These are phyloP conservation scores for Neopestalotiopsis rosae DNA, from an alignment of 2,329 filamentous ascomycete species.

Conservation along the genomic window DNA sequence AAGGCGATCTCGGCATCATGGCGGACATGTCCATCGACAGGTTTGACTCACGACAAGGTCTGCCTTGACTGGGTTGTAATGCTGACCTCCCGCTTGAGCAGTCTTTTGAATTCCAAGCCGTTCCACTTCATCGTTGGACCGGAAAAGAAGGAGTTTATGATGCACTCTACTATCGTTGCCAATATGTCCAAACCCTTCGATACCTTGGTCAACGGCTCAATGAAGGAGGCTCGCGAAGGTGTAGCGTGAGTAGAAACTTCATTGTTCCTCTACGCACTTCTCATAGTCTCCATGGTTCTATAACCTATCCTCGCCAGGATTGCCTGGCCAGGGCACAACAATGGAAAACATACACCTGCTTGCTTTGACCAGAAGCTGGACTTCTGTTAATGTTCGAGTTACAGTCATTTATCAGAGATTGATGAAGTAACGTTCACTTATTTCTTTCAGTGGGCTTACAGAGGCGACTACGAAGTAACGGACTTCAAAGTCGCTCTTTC, in stretches of 20 bases:
- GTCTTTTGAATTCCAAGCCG: slow-evolving; percentile 44
- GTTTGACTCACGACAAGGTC: no score
- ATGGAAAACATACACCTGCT: no score
- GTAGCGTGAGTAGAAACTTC: slow-evolving; percentile 22
- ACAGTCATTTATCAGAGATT: slow-evolving; percentile 46
- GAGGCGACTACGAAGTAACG: slow-evolving; percentile 46
- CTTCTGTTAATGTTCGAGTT: background rate
- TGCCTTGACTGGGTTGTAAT: background rate
- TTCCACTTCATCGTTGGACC: slow-evolving; percentile 53
- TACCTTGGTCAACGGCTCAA: slow-evolving; percentile 49
- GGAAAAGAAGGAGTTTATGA: slow-evolving; percentile 48
- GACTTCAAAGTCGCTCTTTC: slow-evolving; percentile 14
- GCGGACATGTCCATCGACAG: no score
- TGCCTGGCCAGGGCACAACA: no score
- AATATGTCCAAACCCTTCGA: slow-evolving; percentile 48
- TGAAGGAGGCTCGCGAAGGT: slow-evolving; percentile 47
- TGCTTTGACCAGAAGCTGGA: background rate
- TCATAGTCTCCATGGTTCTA: background rate
- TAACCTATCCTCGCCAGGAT: no score
- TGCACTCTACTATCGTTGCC: slow-evolving; percentile 49
- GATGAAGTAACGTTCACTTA: slow-evolving; percentile 53
- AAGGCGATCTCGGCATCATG: no score
- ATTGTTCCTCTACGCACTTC: background rate
- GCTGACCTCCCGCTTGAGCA: slow-evolving; percentile 22
- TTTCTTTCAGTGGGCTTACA: slow-evolving; percentile 56